Percentiles rank a stretch among this genome's conserved stretches.
Evolutionary conservation across 2,329 filamentous ascomycete genomes (phyloP).

Genomic region (Escovopsis sp.): DNA sequence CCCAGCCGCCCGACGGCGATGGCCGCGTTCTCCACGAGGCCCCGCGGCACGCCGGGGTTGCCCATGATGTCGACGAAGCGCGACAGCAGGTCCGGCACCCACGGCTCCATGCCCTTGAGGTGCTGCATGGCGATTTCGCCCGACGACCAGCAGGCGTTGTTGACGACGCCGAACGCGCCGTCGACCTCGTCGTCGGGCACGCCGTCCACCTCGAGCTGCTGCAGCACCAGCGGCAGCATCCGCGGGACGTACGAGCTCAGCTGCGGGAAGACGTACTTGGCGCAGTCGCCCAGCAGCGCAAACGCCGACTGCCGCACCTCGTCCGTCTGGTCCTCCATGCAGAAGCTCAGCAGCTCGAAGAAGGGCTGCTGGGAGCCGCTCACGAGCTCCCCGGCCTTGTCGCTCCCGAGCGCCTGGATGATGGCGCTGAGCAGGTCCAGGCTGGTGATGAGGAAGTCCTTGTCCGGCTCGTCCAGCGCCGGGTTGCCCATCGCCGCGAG

Average conservation of each 20-base stretch:
- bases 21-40: slow-evolving; percentile 84
- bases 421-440: slow-evolving; percentile 86
- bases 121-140: slow-evolving; percentile 82
- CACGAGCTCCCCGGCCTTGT: slow-evolving; percentile 64
- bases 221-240: slow-evolving; percentile 68
- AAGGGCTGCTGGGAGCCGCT: slow-evolving; percentile 63
- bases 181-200: slow-evolving; percentile 70
- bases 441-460: slow-evolving; percentile 93
- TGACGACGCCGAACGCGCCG: slow-evolving; percentile 78
- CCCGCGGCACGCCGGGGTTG: slow-evolving; percentile 71
- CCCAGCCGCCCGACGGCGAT: slow-evolving; percentile 84
- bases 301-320: slow-evolving; percentile 95
- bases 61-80: slow-evolving; percentile 70
- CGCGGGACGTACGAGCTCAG: slow-evolving; percentile 58
- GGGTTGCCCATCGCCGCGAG: slow-evolving; percentile 54
- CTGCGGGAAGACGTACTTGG: slow-evolving; percentile 78
- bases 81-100: slow-evolving; percentile 61
- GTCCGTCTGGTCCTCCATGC: slow-evolving; percentile 80
- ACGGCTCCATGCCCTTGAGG: slow-evolving; percentile 60
- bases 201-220: slow-evolving; percentile 70
- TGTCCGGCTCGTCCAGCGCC: slow-evolving; percentile 66
- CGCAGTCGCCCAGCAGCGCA: slow-evolving; percentile 84
- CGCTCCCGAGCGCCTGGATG: slow-evolving; percentile 69
- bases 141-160: slow-evolving; percentile 95
- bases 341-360: slow-evolving; percentile 81